A percentile compares a stretch with the other conserved stretches of the same genome.
These are phyloP conservation scores for Ophiostoma piceae DNA, from an alignment of 2,329 filamentous ascomycete species.

Conservation along the genomic window DNA sequence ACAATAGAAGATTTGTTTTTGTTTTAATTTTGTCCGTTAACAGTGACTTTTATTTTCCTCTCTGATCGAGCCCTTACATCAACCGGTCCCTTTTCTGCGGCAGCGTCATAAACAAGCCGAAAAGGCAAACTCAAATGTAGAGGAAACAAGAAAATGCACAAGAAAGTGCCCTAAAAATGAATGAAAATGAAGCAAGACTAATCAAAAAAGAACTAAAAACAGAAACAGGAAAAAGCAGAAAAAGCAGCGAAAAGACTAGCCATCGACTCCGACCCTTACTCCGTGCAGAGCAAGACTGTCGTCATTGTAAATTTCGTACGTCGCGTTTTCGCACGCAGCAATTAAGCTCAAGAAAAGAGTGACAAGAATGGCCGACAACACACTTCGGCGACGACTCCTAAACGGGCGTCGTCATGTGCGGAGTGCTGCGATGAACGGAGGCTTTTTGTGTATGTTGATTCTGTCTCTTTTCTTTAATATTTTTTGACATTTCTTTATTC, in stretches of 20 bases:
- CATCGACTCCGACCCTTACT: background rate
- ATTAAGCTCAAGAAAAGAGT: background rate
- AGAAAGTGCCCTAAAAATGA: background rate
- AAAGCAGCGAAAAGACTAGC: background rate
- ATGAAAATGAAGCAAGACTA: background rate
- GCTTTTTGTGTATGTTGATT: background rate
- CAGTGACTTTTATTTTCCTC: background rate
- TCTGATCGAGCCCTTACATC: background rate
- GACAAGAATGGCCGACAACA: background rate
- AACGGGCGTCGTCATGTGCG: constrained; percentile 7
- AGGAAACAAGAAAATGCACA: background rate
- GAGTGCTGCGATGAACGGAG: constrained; percentile 5
- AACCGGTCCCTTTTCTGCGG: background rate
- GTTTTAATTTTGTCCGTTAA: background rate
- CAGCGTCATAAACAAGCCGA: background rate
- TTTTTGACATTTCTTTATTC: background rate
- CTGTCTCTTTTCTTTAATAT: background rate
- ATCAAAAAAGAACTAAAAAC: background rate
- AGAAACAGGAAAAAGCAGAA: background rate
- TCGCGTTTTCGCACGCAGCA: background rate
- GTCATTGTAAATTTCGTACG: background rate
- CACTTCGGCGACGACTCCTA: constrained; percentile 9
- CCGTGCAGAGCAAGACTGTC: background rate
- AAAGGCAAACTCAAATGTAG: background rate
- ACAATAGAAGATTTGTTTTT: background rate